These are phyloP conservation scores for Agaricus sinodeliciosus DNA, from an alignment of 768 basidiomycete genomes.

Conservation along the genomic window DNA sequence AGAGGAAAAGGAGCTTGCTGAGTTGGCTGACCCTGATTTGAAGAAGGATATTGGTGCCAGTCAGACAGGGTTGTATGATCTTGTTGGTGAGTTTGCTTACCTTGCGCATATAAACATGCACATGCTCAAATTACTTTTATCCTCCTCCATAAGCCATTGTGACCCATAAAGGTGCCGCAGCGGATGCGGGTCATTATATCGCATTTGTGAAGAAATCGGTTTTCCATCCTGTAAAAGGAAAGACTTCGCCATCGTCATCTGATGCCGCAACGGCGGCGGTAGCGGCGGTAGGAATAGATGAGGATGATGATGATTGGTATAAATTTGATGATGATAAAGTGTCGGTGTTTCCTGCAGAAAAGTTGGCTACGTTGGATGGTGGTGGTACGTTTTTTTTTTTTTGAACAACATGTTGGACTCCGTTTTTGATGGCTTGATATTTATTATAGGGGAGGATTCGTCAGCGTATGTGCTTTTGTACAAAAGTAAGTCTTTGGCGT, in stretches of 20 bases:
- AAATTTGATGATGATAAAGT: conserved; percentile 98
- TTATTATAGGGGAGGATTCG: conserved; percentile 47
- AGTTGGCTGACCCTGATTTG: conserved; percentile 55
- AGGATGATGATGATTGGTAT: conserved; percentile 84
- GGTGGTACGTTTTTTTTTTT: conserved; percentile 37
- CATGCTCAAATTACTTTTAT: not conserved
- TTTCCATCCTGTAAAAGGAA: conserved; percentile 39
- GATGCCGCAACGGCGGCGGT: conserved; percentile 12
- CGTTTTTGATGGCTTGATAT: conserved; percentile 68
- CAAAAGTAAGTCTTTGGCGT: conserved; percentile 9
- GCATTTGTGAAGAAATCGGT: conserved; percentile 80
- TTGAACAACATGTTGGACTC: conserved; percentile 55
- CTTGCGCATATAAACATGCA: not conserved
- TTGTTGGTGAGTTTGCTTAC: conserved; percentile 61
- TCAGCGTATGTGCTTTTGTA: conserved; percentile 15
- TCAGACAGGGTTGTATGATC: conserved; percentile 80
- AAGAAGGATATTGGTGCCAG: conserved; percentile 70
- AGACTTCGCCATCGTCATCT: conserved; percentile 10
- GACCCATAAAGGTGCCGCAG: conserved; percentile 94
- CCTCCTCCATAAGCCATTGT: conserved; percentile 61
- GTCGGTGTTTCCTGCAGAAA: conserved; percentile 78
- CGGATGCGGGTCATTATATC: conserved; percentile 95
- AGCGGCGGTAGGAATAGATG: conserved; percentile 32
- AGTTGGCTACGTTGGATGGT: conserved; percentile 78
- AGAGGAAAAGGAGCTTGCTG: conserved; percentile 61